These are phyloP conservation scores for Pseudogymnoascus pannorum DNA, from an alignment of 2,329 filamentous ascomycete genomes.

Conservation along the genomic window DNA sequence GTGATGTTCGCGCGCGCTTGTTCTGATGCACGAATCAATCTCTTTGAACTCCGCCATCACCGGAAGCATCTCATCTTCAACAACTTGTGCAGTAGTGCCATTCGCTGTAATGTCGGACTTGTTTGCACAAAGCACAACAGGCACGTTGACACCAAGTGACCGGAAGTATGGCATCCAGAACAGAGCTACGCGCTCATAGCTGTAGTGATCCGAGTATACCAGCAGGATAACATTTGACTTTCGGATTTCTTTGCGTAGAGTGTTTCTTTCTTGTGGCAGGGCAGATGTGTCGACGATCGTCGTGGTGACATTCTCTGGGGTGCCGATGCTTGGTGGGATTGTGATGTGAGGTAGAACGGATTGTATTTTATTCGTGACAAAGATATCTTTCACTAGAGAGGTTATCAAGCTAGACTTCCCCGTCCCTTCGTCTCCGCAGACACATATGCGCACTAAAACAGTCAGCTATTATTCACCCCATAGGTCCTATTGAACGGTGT, in stretches of 20 bases:
- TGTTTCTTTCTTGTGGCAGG: slow-evolving; percentile 84
- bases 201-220: slow-evolving; percentile 97
- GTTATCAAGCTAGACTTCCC: slow-evolving; percentile 91
- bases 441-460: slow-evolving; percentile 71
- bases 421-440: slow-evolving; percentile 94
- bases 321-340: slow-evolving; percentile 85
- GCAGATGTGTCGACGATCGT: slow-evolving; percentile 97
- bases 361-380: slow-evolving; percentile 92
- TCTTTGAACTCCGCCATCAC: slow-evolving; percentile 99
- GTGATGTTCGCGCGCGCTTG: slow-evolving; percentile 82
- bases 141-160: slow-evolving; percentile 95
- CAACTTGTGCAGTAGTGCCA: slow-evolving; percentile 71
- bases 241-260: slow-evolving; percentile 84
- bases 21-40: slow-evolving; percentile 94
- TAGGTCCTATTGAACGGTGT: neutral
- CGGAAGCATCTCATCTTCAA: slow-evolving; percentile 95
- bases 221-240: slow-evolving; percentile 96
- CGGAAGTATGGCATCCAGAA: slow-evolving; percentile 99
- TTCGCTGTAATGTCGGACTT: slow-evolving; percentile 83
- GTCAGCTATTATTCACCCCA: neutral
- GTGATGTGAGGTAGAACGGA: slow-evolving; percentile 90
- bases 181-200: slow-evolving; percentile 91
- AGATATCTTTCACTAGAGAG: slow-evolving; percentile 93
- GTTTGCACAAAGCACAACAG: slow-evolving; percentile 93
- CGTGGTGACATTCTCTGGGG: slow-evolving; percentile 92